phyloP scores from a whole-genome alignment of 768 basidiomycete genomes.

The Boletus insuetus region DNA sequence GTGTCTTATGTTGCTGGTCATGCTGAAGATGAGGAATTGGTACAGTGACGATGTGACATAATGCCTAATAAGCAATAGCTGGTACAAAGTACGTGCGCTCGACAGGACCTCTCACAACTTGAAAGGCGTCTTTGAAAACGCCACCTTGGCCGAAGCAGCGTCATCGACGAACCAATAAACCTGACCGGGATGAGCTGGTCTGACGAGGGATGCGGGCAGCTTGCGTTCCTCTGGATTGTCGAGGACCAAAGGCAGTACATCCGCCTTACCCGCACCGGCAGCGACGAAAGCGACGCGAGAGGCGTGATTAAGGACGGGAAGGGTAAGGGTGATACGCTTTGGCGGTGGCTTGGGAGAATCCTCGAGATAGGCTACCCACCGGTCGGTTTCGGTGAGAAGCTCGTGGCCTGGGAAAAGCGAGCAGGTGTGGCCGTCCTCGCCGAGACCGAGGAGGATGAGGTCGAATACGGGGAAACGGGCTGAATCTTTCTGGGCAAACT shows the following conservation, averaged over 20 bases:
- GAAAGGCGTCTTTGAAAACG: constrained; percentile 56
- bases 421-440: constrained; percentile 97
- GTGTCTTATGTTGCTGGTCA: constrained; percentile 26
- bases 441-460: constrained; percentile 94
- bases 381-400: constrained; percentile 79
- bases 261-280: constrained; percentile 77
- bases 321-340: constrained; percentile 88
- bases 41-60: constrained; percentile 14
- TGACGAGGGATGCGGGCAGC: constrained; percentile 81
- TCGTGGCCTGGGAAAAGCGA: constrained; percentile 94
- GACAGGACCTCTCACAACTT: constrained; percentile 40
- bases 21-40: constrained; percentile 6
- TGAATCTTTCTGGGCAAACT: constrained; percentile 90
- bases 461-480: constrained; percentile 98
- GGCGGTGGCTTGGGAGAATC: constrained; percentile 95
- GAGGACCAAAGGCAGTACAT: constrained; percentile 67
- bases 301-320: constrained; percentile 88
- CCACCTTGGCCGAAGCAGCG: constrained; percentile 64
- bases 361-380: constrained; percentile 92
- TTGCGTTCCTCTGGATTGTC: constrained; percentile 70
- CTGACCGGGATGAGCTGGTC: constrained; percentile 74
- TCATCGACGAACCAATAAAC: constrained; percentile 96
- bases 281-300: constrained; percentile 87
- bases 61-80: constrained; percentile 9
- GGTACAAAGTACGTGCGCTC: constrained; percentile 21